Percentiles rank a stretch among this genome's conserved stretches.
These are phyloP conservation scores for Huntiella bhutanensis DNA, from an alignment of 2,329 filamentous ascomycete genomes.

Conservation along the genomic window DNA sequence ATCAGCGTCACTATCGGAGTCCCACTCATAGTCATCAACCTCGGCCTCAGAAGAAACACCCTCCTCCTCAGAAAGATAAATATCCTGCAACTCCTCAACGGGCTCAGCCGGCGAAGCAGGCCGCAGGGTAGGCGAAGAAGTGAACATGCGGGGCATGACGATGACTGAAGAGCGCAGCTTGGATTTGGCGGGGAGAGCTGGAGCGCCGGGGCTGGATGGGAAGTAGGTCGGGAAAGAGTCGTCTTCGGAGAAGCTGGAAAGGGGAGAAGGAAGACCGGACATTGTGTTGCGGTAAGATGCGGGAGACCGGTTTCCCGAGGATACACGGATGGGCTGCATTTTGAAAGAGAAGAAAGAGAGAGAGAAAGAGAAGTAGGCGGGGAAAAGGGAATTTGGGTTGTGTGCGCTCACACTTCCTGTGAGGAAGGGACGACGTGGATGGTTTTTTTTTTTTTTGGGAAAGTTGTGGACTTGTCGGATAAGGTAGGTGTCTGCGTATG, in stretches of 20 bases:
- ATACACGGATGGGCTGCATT: slow-evolving; percentile 8
- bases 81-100: slow-evolving; percentile 28
- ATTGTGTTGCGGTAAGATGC: slow-evolving; percentile 10
- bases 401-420: background rate
- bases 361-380: background rate
- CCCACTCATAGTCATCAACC: slow-evolving; percentile 35
- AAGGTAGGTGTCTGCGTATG: too few species aligned
- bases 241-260: slow-evolving; percentile 12
- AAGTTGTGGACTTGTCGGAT: too few species aligned
- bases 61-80: slow-evolving; percentile 48
- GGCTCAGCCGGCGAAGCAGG: background rate
- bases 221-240: slow-evolving; percentile 7
- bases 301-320: slow-evolving; percentile 4
- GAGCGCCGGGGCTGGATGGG: slow-evolving; percentile 13
- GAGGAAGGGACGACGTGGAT: too few species aligned
- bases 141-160: slow-evolving; percentile 15
- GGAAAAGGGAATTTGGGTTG: background rate
- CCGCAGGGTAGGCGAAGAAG: background rate
- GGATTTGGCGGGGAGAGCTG: slow-evolving; percentile 27
- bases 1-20: slow-evolving; percentile 19
- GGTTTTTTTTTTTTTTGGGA: too few species aligned
- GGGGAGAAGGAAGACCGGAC: slow-evolving; percentile 10
- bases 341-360: background rate
- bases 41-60: slow-evolving; percentile 43
- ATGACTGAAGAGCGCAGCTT: slow-evolving; percentile 24